These are phyloP conservation scores for Verticillium zaregamsianum DNA, from an alignment of 2,329 filamentous ascomycete species.

Conservation along the genomic window DNA sequence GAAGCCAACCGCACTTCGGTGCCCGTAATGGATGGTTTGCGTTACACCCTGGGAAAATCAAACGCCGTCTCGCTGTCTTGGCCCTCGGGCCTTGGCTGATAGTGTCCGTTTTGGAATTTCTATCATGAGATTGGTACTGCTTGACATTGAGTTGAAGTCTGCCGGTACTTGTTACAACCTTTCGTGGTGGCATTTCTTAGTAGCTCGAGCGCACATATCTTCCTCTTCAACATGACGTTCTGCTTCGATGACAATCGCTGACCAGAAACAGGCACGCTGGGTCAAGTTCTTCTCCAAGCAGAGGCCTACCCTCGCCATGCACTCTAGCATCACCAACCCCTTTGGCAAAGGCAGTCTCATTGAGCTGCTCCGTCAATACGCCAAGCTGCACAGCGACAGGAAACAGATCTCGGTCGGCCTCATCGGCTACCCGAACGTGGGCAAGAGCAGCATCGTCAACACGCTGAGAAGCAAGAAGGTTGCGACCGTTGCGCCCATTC, in stretches of 20 bases:
- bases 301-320: constrained; percentile 90
- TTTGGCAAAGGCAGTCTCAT: constrained; percentile 97
- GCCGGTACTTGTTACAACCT: constrained; percentile 49
- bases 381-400: constrained; percentile 78
- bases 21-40: constrained; percentile 73
- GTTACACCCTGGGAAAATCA: constrained; percentile 99
- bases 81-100: constrained; percentile 66
- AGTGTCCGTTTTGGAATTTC: constrained; percentile 82
- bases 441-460: constrained; percentile 97
- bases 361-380: constrained; percentile 87
- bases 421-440: constrained; percentile 82
- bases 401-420: constrained; percentile 90
- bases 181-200: constrained; percentile 87
- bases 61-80: constrained; percentile 65
- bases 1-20: constrained; percentile 65
- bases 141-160: constrained; percentile 97
- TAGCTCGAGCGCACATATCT: constrained; percentile 80
- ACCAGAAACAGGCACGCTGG: constrained; percentile 73
- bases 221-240: constrained; percentile 12
- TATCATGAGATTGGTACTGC: constrained; percentile 74
- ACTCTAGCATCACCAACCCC: constrained; percentile 89
- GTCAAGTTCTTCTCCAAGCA: constrained; percentile 84
- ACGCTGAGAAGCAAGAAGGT: constrained; percentile 92
- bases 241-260: constrained; percentile 17
- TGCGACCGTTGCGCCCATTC: constrained; percentile 88